Evolutionary conservation across 768 basidiomycete species (phyloP).

Genomic region (Imleria badia): DNA sequence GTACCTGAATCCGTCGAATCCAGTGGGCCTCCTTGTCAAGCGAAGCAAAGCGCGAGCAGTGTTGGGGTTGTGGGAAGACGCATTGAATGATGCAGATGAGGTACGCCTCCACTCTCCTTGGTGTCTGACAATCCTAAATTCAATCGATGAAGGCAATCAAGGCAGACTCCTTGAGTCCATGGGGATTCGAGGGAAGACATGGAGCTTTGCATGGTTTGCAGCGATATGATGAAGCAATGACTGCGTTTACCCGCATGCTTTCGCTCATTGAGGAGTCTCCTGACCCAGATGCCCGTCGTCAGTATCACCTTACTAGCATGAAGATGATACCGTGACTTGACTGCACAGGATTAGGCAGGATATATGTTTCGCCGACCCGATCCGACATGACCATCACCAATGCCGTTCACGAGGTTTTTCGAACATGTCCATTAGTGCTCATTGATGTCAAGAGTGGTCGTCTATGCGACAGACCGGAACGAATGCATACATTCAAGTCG

Average conservation of each 20-base stretch:
- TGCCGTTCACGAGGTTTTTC: background rate
- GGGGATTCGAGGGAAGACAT: constrained; percentile 5
- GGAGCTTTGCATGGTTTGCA: background rate
- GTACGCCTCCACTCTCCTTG: background rate
- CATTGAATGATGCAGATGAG: constrained; percentile 11
- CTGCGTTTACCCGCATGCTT: background rate
- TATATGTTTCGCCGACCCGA: background rate
- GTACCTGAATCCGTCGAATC: background rate
- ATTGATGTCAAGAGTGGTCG: constrained; percentile 1
- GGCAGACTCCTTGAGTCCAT: background rate
- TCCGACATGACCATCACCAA: background rate
- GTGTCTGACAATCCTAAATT: background rate
- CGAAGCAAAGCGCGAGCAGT: constrained; percentile 3
- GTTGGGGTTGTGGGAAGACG: constrained; percentile 2
- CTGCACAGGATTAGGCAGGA: background rate
- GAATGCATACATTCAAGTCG: background rate
- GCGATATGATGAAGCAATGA: background rate
- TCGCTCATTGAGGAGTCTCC: background rate
- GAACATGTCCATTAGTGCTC: background rate
- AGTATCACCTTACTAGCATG: background rate
- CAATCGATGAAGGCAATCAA: background rate
- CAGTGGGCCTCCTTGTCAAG: constrained; percentile 1
- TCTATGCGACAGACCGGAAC: background rate
- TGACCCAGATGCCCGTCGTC: background rate
- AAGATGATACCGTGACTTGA: background rate